Evolutionary conservation across 768 basidiomycete genomes (phyloP).

Genomic region (Phanerochaete sordida): DNA sequence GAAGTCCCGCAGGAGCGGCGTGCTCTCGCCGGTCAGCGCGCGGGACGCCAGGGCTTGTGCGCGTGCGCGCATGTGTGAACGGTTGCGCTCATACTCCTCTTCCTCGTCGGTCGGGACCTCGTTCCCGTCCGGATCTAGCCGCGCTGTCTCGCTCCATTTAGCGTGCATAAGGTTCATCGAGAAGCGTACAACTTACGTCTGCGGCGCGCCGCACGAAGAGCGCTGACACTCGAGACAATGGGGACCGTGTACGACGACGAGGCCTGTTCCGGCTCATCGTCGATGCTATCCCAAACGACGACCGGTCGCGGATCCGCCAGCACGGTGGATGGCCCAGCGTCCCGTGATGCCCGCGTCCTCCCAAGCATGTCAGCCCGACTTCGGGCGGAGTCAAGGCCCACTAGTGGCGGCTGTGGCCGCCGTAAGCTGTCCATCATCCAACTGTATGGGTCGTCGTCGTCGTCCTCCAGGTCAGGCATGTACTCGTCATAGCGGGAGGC

Average conservation of each 20-base stretch:
- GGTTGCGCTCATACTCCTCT: constrained; percentile 52
- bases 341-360: background rate
- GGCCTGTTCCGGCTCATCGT: background rate
- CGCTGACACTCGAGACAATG: background rate
- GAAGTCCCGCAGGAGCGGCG: background rate
- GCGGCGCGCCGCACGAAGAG: constrained; percentile 1
- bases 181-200: constrained; percentile 5
- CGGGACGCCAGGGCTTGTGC: constrained; percentile 15
- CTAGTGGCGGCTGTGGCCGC: background rate
- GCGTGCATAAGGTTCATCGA: background rate
- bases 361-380: constrained; percentile 1
- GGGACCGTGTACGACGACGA: background rate
- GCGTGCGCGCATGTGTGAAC: constrained; percentile 33
- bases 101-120: constrained; percentile 63
- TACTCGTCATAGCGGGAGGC: background rate
- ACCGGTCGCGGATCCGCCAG: background rate
- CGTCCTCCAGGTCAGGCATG: background rate
- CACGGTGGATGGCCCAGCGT: background rate
- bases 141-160: constrained; percentile 22
- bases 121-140: constrained; percentile 51
- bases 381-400: constrained; percentile 1
- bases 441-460: constrained; percentile 1
- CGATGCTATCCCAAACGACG: background rate
- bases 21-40: background rate
- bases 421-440: background rate